Conservation (phyloP, 441 rosid species). For the Lagerstroemia fauriei region DNA sequence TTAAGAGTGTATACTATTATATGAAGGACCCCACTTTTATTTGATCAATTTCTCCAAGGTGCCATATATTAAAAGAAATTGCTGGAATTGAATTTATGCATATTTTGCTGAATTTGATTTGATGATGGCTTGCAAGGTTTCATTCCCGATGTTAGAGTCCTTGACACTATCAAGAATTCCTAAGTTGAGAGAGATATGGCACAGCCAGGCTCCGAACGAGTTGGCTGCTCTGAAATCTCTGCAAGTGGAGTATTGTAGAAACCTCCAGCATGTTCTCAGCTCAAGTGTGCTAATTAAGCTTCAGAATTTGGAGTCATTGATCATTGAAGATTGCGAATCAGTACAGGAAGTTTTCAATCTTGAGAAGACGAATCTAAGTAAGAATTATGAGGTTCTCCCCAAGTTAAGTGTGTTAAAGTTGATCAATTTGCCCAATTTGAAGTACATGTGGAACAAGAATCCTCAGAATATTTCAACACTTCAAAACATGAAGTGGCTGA, state of each 20-base stretch:
- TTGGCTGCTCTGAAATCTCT: background rate
- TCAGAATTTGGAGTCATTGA: conserved; percentile 26
- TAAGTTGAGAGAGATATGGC: background rate
- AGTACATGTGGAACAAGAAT: conserved; percentile 7
- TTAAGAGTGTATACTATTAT: too few relatives aligned
- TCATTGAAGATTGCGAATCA: background rate
- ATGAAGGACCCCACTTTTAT: too few relatives aligned
- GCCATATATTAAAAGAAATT: too few relatives aligned
- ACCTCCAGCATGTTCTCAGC: background rate
- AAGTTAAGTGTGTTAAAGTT: background rate
- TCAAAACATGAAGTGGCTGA: conserved; percentile 5
- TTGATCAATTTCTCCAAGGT: too few relatives aligned
- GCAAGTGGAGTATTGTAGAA: background rate
- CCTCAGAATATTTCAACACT: background rate
- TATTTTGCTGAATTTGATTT: too few relatives aligned
- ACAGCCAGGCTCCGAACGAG: background rate
- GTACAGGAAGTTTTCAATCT: background rate
- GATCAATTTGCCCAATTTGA: background rate
- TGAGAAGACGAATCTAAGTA: background rate
- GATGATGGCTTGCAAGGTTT: background rate
- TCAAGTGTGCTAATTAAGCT: background rate
- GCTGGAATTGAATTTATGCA: too few relatives aligned
- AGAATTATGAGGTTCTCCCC: background rate
- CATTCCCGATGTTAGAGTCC: background rate
- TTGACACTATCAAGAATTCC: background rate